Evolutionary conservation across 352 stramenopile genomes (phyloP).

Genomic region (Achlya hypogyna): DNA sequence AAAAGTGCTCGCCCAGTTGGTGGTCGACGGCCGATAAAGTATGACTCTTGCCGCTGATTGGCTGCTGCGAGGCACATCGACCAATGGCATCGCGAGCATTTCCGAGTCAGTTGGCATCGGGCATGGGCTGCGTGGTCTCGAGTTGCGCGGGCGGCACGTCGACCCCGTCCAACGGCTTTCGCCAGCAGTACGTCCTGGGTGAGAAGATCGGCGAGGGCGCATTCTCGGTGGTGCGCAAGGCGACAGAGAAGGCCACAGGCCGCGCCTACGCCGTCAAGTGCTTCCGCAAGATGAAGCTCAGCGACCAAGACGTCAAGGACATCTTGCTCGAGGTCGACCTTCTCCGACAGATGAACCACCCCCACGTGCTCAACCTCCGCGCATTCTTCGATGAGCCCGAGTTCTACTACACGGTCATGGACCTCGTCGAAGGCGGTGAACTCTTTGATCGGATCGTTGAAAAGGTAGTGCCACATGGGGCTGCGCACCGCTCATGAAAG

Average conservation of each 20-base stretch:
- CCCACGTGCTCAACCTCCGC: conserved; percentile 85
- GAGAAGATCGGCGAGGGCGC: conserved; percentile 43
- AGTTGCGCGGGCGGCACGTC: background rate
- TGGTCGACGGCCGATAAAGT: too few species aligned
- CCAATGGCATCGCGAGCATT: background rate
- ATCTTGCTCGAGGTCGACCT: conserved; percentile 66
- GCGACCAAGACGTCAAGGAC: conserved; percentile 42
- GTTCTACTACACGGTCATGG: conserved; percentile 85
- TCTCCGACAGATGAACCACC: conserved; percentile 57
- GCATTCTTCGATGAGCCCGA: conserved; percentile 87
- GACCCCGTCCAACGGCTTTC: conserved; percentile 25
- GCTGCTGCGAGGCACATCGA: background rate
- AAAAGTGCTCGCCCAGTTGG: too few species aligned
- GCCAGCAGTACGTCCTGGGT: conserved; percentile 49
- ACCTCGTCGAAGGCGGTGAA: conserved; percentile 78
- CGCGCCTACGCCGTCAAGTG: conserved; percentile 52
- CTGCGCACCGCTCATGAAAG: background rate
- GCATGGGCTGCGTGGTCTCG: background rate
- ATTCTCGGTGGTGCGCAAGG: conserved; percentile 52
- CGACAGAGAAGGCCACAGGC: conserved; percentile 34
- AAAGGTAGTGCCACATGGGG: conserved; percentile 40
- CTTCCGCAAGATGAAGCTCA: conserved; percentile 42
- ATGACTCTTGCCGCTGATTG: background rate
- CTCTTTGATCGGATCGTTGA: conserved; percentile 87
- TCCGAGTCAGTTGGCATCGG: background rate